Conservation (phyloP, 768 basidiomycete species). For the Suillus americanus region DNA sequence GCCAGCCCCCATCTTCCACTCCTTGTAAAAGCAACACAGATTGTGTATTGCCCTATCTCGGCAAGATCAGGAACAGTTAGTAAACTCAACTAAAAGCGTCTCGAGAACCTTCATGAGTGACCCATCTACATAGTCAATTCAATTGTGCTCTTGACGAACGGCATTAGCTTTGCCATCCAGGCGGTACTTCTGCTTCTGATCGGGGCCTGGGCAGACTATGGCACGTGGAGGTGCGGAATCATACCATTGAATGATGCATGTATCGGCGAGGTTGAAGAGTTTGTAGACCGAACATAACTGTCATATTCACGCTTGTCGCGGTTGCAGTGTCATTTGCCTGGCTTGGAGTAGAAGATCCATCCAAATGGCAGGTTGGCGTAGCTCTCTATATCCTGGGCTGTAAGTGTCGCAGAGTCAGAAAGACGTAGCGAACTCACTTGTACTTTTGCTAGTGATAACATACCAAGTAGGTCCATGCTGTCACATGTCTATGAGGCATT, state of each 20-base stretch:
- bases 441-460: too few species aligned
- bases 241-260: neutral
- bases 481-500: too few species aligned
- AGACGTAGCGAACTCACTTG: too few species aligned
- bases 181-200: constrained; percentile 62
- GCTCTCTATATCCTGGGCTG: too few species aligned
- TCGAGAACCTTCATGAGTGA: too few species aligned
- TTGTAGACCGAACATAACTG: constrained; percentile 70
- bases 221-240: constrained; percentile 60
- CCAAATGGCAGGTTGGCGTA: too few species aligned
- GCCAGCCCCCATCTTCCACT: constrained; percentile 23
- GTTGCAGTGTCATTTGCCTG: constrained; percentile 70
- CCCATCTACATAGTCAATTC: constrained; percentile 55
- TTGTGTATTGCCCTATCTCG: constrained; percentile 69
- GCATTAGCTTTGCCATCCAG: constrained; percentile 62
- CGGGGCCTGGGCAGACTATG: constrained; percentile 83
- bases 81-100: neutral
- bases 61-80: constrained; percentile 58
- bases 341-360: constrained; percentile 43
- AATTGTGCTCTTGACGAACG: constrained; percentile 76
- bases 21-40: constrained; percentile 49
- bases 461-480: too few species aligned
- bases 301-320: constrained; percentile 66
- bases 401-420: too few species aligned
- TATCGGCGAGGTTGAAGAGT: constrained; percentile 5